Evolutionary conservation across 2,329 filamentous ascomycete species (phyloP).

Genomic region (Onygenales sp.): DNA sequence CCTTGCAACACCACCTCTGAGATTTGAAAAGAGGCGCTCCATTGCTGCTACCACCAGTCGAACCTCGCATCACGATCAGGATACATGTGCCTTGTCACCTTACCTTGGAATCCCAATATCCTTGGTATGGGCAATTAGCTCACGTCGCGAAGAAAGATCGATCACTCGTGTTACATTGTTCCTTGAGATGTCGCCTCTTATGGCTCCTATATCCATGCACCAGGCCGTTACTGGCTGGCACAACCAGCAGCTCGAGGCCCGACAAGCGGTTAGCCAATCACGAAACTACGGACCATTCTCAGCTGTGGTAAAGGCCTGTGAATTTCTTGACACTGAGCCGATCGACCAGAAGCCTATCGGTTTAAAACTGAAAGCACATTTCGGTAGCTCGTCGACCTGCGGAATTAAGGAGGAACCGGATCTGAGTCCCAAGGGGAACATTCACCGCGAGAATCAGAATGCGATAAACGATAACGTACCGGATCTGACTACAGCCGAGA

Average conservation of each 20-base stretch:
- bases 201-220: constrained; percentile 4
- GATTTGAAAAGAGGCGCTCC: background rate
- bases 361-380: background rate
- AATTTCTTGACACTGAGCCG: background rate
- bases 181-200: background rate
- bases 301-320: background rate
- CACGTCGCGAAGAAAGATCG: background rate
- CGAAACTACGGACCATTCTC: background rate
- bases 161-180: constrained; percentile 1
- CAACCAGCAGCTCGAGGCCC: constrained; percentile 2
- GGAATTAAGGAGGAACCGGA: background rate
- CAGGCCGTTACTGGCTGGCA: constrained; percentile 4
- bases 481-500: background rate
- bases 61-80: background rate
- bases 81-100: background rate
- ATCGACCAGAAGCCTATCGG: background rate
- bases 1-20: background rate
- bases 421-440: background rate
- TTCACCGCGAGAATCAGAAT: background rate
- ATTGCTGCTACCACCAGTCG: background rate
- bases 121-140: background rate
- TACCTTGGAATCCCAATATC: no score
- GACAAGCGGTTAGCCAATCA: background rate
- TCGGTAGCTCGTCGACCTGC: background rate
- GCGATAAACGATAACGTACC: background rate